Base-by-base conservation (phyloP, 148 eudicot species). In the Amaranthus hypochondriacus region DNA sequence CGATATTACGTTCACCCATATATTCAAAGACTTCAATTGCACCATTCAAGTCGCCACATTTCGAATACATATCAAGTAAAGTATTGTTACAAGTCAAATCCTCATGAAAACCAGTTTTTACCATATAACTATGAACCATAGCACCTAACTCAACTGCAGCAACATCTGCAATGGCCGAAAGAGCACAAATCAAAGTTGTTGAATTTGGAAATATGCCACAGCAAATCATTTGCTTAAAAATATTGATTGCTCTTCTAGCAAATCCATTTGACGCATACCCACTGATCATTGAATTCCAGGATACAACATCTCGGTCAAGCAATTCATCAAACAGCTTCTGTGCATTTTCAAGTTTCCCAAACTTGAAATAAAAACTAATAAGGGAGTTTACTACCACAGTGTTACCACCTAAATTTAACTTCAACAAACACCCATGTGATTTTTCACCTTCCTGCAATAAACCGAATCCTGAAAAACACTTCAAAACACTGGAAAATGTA, bases 241-340 rank as follows among this genome's bases (percentile, higher is more conserved):
- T 56, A 57, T 63, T 74, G 14, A 90, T 51, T 18, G 88, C 91
- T 71, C 82, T 79, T 68, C 58, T 70, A 4, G 84, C 58, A 70
- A 73, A 59, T 57, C 80, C 79, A 69, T 89, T 87, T 2, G 78
- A 81, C 18, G 79, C 75, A 69, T 81, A 89, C 57, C 93, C 93
- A 81, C 91, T 89, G 13, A 89, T 87, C 90, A 89, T 89, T 1
- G 89, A 81, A 80, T 89, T 89, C 95, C 91, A 89, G 1, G 91
- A 79, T 48, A 89, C 71, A 10, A 84, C 78, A 83, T 89, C 95
- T 73, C 84, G 71, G 60, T 87, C 89, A 78, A 56, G 61, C 83
- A 81, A 51, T 81, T 74, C 81, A 83, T 75, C 88, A 78, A 89
- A 87, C 86, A 86, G 62, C 77, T 84, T 87, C 77, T 58, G 62